These are phyloP conservation scores for Ettlia oleoabundans DNA, from an alignment of 139 green algal genomes.

Conservation along the genomic window DNA sequence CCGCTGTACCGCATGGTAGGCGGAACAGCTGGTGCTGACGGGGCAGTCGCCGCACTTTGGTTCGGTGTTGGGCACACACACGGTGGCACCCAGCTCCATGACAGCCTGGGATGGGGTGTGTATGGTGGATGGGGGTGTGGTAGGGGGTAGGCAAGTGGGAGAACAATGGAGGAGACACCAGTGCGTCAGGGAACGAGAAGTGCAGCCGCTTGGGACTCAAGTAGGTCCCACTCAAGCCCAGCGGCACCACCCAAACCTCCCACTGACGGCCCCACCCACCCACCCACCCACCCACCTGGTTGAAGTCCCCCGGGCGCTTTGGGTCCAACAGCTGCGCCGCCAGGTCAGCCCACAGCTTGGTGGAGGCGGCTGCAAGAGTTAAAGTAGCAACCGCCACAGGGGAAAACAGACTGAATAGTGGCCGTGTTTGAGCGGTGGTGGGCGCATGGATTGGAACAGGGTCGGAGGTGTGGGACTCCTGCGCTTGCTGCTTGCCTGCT, in stretches of 20 bases:
- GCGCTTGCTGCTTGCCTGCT: background rate
- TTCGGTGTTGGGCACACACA: slow-evolving; percentile 78
- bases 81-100: slow-evolving; percentile 95
- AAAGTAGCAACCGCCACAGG: background rate
- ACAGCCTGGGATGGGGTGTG: slow-evolving; percentile 68
- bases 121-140: background rate
- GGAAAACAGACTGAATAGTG: background rate
- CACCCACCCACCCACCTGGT: slow-evolving; percentile 70
- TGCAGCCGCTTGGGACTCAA: too few relatives aligned
- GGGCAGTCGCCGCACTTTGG: slow-evolving; percentile 82
- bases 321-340: slow-evolving; percentile 72
- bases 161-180: too few relatives aligned
- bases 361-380: background rate
- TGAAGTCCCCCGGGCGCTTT: slow-evolving; percentile 87
- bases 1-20: background rate
- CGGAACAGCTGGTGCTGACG: slow-evolving; percentile 59
- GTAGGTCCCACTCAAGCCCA: too few relatives aligned
- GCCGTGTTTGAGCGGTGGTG: background rate
- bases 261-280: background rate
- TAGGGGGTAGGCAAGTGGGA: background rate
- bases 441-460: too few relatives aligned
- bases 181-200: too few relatives aligned
- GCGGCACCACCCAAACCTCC: too few relatives aligned
- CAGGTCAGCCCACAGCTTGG: slow-evolving; percentile 53
- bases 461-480: too few relatives aligned